Conservation (phyloP, 2,329 filamentous ascomycete genomes). For the Aurifilum marmelostoma region DNA sequence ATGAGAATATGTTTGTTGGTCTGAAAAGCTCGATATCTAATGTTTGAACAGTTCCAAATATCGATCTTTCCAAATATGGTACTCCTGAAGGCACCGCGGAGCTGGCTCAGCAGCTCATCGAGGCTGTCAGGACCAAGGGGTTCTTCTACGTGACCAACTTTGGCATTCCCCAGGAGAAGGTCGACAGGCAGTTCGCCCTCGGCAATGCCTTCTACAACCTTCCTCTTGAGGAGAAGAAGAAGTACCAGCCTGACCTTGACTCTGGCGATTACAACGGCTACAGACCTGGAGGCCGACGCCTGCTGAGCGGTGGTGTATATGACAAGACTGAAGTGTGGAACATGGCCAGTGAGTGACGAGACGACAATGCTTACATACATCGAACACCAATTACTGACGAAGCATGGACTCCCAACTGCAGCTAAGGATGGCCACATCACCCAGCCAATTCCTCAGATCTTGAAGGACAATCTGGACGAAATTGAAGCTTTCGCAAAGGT, state of each 20-base stretch:
- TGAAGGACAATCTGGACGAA: slow-evolving; percentile 36
- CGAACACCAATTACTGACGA: neutral
- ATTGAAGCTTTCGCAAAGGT: slow-evolving; percentile 40
- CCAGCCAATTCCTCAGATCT: slow-evolving; percentile 42
- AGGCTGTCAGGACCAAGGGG: slow-evolving; percentile 55
- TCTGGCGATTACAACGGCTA: slow-evolving; percentile 62
- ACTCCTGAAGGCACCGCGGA: slow-evolving; percentile 57
- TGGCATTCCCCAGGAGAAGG: slow-evolving; percentile 61
- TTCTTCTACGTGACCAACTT: slow-evolving; percentile 69
- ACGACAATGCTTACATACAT: no score
- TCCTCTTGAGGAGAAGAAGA: slow-evolving; percentile 60
- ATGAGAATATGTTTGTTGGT: no score
- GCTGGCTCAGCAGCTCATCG: slow-evolving; percentile 57
- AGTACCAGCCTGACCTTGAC: slow-evolving; percentile 55
- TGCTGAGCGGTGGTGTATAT: slow-evolving; percentile 39
- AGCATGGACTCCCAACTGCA: neutral
- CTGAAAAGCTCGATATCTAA: neutral
- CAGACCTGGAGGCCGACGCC: slow-evolving; percentile 49
- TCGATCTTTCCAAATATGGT: slow-evolving; percentile 59
- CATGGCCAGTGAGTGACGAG: slow-evolving; percentile 38
- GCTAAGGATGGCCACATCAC: slow-evolving; percentile 16
- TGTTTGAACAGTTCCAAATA: slow-evolving; percentile 39
- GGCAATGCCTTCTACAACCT: slow-evolving; percentile 62
- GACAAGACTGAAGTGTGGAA: slow-evolving; percentile 48
- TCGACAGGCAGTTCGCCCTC: slow-evolving; percentile 64